phyloP scores from a whole-genome alignment of 192 early-diverging fungal species.

The Backusella westeae region DNA sequence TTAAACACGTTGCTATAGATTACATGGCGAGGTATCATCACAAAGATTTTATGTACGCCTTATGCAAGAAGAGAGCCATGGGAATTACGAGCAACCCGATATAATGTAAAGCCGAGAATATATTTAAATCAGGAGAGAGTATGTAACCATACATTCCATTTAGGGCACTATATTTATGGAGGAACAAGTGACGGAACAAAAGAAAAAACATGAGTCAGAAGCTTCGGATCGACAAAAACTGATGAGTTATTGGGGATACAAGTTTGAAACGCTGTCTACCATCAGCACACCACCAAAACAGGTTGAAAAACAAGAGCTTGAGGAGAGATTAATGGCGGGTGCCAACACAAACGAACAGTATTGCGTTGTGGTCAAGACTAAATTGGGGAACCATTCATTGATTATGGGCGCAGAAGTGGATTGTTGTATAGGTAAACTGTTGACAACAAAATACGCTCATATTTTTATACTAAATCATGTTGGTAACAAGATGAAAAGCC shows the following conservation, averaged over 20 bases:
- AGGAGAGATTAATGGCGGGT: slow-evolving; percentile 37
- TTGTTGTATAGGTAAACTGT: slow-evolving; percentile 59
- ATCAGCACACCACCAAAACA: slow-evolving; percentile 54
- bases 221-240: slow-evolving; percentile 54
- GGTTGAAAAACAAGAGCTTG: slow-evolving; percentile 37
- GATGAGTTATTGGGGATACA: slow-evolving; percentile 88
- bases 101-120: slow-evolving; percentile 42
- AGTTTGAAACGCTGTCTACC: slow-evolving; percentile 80
- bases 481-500: slow-evolving; percentile 41
- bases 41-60: slow-evolving; percentile 81
- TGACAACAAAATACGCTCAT: background rate
- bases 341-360: slow-evolving; percentile 89
- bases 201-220: slow-evolving; percentile 35
- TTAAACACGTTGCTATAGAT: slow-evolving; percentile 30
- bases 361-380: slow-evolving; percentile 82
- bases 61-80: slow-evolving; percentile 75
- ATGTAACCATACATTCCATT: background rate
- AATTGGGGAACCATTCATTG: slow-evolving; percentile 62
- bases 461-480: background rate
- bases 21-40: slow-evolving; percentile 89
- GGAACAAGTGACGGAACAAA: slow-evolving; percentile 57
- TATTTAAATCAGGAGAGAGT: background rate
- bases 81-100: slow-evolving; percentile 75
- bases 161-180: slow-evolving; percentile 68
- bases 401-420: slow-evolving; percentile 94